These are phyloP conservation scores for Apophysomyces variabilis DNA, from an alignment of 371 early-diverging fungal genomes.

Conservation along the genomic window DNA sequence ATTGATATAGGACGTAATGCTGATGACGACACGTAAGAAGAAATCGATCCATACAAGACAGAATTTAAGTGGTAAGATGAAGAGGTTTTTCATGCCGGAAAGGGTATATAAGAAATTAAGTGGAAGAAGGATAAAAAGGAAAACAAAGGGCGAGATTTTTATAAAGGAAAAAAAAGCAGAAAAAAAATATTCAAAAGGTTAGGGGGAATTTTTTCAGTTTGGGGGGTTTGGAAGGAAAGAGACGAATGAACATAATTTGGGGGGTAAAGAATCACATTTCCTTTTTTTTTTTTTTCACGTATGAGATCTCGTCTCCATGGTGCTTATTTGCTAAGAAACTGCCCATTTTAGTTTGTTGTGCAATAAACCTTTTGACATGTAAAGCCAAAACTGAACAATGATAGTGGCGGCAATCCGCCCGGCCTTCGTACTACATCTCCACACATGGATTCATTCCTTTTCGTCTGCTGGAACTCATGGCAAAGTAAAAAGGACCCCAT, in stretches of 20 bases:
- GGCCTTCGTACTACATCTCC: not conserved
- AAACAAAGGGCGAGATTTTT: slow-evolving; percentile 11
- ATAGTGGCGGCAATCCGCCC: not conserved
- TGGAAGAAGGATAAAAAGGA: slow-evolving; percentile 11
- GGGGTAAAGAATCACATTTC: slow-evolving; percentile 2
- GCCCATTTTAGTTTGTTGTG: slow-evolving; percentile 4
- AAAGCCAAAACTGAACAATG: slow-evolving; percentile 8
- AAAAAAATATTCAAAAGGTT: slow-evolving; percentile 9
- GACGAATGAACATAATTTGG: not conserved
- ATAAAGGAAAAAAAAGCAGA: slow-evolving; percentile 8
- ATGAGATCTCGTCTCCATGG: not conserved
- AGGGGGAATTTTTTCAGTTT: not conserved
- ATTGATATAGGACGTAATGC: not conserved
- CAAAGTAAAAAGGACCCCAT: not conserved
- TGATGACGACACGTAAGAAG: not conserved
- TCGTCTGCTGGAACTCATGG: slow-evolving; percentile 5
- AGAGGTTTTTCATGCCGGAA: slow-evolving; percentile 5
- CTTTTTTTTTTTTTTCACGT: slow-evolving; percentile 7
- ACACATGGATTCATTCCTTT: slow-evolving; percentile 10
- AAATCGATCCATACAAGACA: slow-evolving; percentile 1
- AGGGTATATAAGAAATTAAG: not conserved
- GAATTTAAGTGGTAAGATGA: slow-evolving; percentile 4
- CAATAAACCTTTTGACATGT: slow-evolving; percentile 3
- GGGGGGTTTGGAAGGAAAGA: not conserved
- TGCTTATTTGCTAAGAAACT: slow-evolving; percentile 6